phyloP scores from a whole-genome alignment of 1,284 basidiomycete species.

The Irpex sp. region DNA sequence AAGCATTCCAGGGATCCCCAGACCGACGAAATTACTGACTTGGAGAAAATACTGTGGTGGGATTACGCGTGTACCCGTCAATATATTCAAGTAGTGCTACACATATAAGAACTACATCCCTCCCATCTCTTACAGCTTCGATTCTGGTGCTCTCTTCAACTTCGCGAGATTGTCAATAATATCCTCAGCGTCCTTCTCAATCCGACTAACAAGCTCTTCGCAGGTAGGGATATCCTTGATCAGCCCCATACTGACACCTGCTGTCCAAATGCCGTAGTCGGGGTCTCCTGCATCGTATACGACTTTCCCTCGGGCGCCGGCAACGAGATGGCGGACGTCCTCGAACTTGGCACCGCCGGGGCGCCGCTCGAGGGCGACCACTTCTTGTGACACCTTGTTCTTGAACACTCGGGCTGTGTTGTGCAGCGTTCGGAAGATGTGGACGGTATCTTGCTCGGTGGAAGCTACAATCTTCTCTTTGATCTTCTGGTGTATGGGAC shows the following conservation, averaged over 20 bases:
- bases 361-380: slow-evolving; percentile 76
- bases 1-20: no score
- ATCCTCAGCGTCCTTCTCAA: slow-evolving; percentile 79
- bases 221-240: slow-evolving; percentile 89
- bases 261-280: slow-evolving; percentile 87
- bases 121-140: slow-evolving; percentile 40
- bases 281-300: slow-evolving; percentile 87
- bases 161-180: slow-evolving; percentile 55
- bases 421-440: slow-evolving; percentile 86
- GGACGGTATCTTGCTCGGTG: slow-evolving; percentile 78
- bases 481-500: slow-evolving; percentile 87
- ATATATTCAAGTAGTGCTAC: no score
- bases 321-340: slow-evolving; percentile 80
- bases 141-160: slow-evolving; percentile 27
- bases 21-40: not conserved
- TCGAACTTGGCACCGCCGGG: slow-evolving; percentile 87
- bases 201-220: slow-evolving; percentile 63
- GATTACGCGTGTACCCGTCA: not conserved
- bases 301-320: slow-evolving; percentile 70
- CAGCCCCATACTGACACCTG: slow-evolving; percentile 77
- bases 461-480: slow-evolving; percentile 87
- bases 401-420: slow-evolving; percentile 92
- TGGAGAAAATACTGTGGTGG: not conserved
- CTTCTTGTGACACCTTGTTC: slow-evolving; percentile 79
- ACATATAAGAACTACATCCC: not conserved